Evolutionary conservation across 129 eudicot genomes (phyloP), one percentile per base, ranked within the genome.

Genomic region (Flaveria bidentis): DNA sequence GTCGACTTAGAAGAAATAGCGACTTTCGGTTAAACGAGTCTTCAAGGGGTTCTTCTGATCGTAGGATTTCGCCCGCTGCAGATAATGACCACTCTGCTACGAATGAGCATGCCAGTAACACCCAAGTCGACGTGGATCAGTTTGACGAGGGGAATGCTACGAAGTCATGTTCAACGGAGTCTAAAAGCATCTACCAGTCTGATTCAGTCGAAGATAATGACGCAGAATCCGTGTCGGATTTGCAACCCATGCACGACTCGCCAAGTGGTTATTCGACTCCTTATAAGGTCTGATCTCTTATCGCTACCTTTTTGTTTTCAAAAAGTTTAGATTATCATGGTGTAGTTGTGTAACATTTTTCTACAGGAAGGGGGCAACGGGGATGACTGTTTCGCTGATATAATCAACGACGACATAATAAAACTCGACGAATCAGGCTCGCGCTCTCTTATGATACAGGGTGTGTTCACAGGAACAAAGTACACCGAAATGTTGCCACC

Each of bases 351-450:
- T 9, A 20, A 56, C 9, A 20, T 7, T 8, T 6, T 63, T 14
- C 17, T 15, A 26, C 90, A 88, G 93, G 82, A 62, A 14, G n/a
- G 6, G 50, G 78, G 76, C 9, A 74, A 56, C 16, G 92, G 74
- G 72, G 98, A 89, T 1, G 98, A 95, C 15, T 86, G 89, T 42
- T 91, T 88, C 39, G 92, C 88, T 9, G 96, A 91, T 55, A 91
- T 95, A 83, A 79, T 91, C 72, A 87, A 95, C 65, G 99, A 94
- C 22, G 96, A 95, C 74, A 95, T 95, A 23, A 74, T 95, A 15
- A 84, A 84, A 49, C 90, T 91, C 0, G 99, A 87, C 6, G 93
- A 89, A 45, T 82, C 96, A 56, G 67, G 52, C 69, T 1, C 76
- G 14, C 57, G 46, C 75, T 11, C 74, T 72, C 36, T 77, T 28